Evolutionary conservation across 495 filamentous ascomycete genomes (phyloP).

Genomic region (Tuber indicum): DNA sequence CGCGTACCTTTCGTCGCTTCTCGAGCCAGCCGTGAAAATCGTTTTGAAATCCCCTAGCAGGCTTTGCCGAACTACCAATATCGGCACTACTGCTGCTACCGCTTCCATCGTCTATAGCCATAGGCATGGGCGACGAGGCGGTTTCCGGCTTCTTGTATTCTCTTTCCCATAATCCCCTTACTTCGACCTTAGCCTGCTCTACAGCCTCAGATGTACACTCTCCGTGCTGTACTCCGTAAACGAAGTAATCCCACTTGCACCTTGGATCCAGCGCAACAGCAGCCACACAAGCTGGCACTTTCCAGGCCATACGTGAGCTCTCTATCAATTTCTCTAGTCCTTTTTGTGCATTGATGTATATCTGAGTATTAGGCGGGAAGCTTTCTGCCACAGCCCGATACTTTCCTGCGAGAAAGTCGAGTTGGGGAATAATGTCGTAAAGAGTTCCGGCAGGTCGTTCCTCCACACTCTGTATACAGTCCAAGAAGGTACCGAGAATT

Average conservation of each 20-base stretch:
- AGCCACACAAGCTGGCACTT: background rate
- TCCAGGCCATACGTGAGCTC: background rate
- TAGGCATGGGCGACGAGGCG: background rate
- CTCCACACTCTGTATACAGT: background rate
- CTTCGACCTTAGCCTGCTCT: background rate
- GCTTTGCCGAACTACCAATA: background rate
- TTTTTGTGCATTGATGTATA: background rate
- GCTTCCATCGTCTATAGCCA: background rate
- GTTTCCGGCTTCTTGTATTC: background rate
- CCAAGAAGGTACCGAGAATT: constrained; percentile 1
- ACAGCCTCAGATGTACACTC: background rate
- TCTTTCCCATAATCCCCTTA: background rate
- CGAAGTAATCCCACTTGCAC: background rate
- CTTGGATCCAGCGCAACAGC: background rate
- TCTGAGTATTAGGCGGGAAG: background rate
- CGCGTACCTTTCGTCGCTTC: background rate
- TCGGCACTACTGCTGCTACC: background rate
- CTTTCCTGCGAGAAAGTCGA: background rate
- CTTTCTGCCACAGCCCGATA: background rate
- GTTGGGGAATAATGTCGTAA: background rate
- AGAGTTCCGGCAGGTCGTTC: constrained; percentile 1
- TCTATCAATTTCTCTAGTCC: background rate
- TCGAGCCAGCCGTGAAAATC: background rate
- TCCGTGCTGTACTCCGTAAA: background rate
- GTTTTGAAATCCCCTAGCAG: background rate